Base-by-base conservation (phyloP, 805 yeast species). In the Limtongia smithiae region DNA sequence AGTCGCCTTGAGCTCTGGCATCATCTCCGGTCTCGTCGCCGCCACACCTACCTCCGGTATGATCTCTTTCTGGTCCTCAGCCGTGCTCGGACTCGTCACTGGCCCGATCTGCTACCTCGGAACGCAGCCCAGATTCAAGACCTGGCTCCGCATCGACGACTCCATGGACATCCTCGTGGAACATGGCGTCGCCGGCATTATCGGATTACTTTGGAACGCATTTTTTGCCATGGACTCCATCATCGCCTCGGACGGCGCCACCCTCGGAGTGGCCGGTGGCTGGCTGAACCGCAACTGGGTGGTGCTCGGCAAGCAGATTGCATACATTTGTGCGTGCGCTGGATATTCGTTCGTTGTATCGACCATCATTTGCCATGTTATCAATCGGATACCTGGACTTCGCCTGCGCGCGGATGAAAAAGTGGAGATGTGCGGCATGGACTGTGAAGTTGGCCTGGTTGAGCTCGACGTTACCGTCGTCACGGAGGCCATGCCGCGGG, bases 391-490 rank as follows among this genome's bases (percentile, higher is more conserved):
- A 27, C 98, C 97, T 5, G 90, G 89, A 14, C 76, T 87, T 61
- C 75, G 82, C 44, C 72, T 93, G 62, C 78, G 97, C 64, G 88
- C 88, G 4, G 75, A 80, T 54, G 94, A 85, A 66, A 82, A 83
- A 30, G 96, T 83, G 20, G 98, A 91, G 68, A 86, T 83, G 56
- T 73, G 74, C 28, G 98, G 98, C 50, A 78, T 90, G 71, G 98
- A 91, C 67, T 97, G 90, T 67, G 95, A 88, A 91, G 70, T 91
- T 90, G 70, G 97, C 97, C n/a, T n/a, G n/a, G 96, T 91, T 50
- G 98, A 91, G 72, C 94, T 91, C 12, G 80, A 97, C 69, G 79
- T 97, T 66, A 96, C 90, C 70, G 91, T 65, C 57, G 62, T 68
- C 32, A 69, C 73, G 22, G 71, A 75, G 75, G 55, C 64, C n/a